These are phyloP conservation scores for Xylaria scruposa DNA, from an alignment of 495 filamentous ascomycete species.

Conservation along the genomic window DNA sequence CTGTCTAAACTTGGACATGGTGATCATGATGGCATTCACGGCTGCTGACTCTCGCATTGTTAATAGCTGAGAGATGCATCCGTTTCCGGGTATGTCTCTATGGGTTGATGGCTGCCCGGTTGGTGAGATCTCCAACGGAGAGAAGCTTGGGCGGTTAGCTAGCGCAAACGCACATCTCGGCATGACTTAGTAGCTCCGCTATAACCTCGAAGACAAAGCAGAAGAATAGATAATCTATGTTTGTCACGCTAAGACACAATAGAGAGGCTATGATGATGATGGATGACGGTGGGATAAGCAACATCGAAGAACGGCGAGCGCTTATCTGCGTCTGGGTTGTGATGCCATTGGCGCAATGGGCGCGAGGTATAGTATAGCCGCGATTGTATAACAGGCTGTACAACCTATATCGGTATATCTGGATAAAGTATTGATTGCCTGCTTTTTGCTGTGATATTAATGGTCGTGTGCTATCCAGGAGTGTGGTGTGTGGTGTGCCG, in stretches of 20 bases:
- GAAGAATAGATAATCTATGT: slow-evolving; percentile 13
- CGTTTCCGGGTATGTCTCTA: not conserved
- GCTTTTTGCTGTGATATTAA: slow-evolving; percentile 2
- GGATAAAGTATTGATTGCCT: slow-evolving; percentile 19
- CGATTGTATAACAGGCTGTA: slow-evolving; percentile 24
- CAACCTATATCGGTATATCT: slow-evolving; percentile 25
- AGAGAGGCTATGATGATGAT: slow-evolving; percentile 22
- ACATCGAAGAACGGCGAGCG: not conserved
- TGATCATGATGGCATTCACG: not conserved
- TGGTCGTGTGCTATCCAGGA: not conserved
- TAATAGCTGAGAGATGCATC: not conserved
- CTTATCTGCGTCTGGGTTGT: slow-evolving; percentile 24
- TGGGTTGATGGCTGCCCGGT: not conserved
- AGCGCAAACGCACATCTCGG: not conserved
- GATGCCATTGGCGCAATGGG: slow-evolving; percentile 15
- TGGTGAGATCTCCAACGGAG: slow-evolving; percentile 6
- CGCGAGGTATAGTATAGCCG: slow-evolving; percentile 23
- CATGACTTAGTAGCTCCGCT: slow-evolving; percentile 1
- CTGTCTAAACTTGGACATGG: slow-evolving; percentile 13
- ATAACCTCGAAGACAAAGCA: not conserved
- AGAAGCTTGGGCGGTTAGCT: slow-evolving; percentile 5
- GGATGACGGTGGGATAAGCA: slow-evolving; percentile 19
- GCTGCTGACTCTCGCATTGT: not conserved
- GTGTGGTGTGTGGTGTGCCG: slow-evolving; percentile 11
- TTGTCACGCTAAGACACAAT: not conserved